Conservation (phyloP, 305 asterid genomes). For the Rubia peregrina region DNA sequence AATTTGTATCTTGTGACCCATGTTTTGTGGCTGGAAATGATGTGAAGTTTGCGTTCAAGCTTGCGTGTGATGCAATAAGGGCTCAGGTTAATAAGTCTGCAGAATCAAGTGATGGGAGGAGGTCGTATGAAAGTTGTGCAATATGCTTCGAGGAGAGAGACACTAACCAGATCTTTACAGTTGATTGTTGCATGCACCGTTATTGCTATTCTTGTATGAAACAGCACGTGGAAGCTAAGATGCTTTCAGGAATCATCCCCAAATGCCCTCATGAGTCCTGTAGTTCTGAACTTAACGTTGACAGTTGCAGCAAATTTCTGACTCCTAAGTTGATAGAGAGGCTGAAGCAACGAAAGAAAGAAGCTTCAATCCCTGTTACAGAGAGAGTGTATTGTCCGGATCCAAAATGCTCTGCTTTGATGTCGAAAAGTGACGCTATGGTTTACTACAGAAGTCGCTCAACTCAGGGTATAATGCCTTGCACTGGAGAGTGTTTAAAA, state of each 20-base stretch:
- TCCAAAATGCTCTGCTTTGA: slow-evolving; percentile 75
- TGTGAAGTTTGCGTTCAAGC: slow-evolving; percentile 54
- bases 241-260: slow-evolving; percentile 59
- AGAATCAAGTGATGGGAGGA: slow-evolving; percentile 31
- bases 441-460: slow-evolving; percentile 25
- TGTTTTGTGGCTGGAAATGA: slow-evolving; percentile 42
- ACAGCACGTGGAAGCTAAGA: slow-evolving; percentile 75
- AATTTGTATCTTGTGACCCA: slow-evolving; percentile 46
- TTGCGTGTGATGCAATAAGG: slow-evolving; percentile 62
- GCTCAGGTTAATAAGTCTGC: slow-evolving; percentile 40
- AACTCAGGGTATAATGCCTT: slow-evolving; percentile 21
- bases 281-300: slow-evolving; percentile 39
- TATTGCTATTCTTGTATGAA: slow-evolving; percentile 82
- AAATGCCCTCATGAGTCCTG: slow-evolving; percentile 71
- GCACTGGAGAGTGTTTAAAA: slow-evolving; percentile 47
- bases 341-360: slow-evolving; percentile 53
- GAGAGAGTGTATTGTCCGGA: slow-evolving; percentile 80
- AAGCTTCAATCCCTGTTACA: slow-evolving; percentile 63
- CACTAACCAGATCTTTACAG: slow-evolving; percentile 34
- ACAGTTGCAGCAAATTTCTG: slow-evolving; percentile 51
- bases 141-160: slow-evolving; percentile 62
- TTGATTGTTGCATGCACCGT: slow-evolving; percentile 58
- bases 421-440: slow-evolving; percentile 56
- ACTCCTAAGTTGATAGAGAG: slow-evolving; percentile 51
- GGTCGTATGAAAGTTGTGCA: slow-evolving; percentile 45